phyloP scores from a whole-genome alignment of 352 stramenopile species.

The Phytophthora pisi region DNA sequence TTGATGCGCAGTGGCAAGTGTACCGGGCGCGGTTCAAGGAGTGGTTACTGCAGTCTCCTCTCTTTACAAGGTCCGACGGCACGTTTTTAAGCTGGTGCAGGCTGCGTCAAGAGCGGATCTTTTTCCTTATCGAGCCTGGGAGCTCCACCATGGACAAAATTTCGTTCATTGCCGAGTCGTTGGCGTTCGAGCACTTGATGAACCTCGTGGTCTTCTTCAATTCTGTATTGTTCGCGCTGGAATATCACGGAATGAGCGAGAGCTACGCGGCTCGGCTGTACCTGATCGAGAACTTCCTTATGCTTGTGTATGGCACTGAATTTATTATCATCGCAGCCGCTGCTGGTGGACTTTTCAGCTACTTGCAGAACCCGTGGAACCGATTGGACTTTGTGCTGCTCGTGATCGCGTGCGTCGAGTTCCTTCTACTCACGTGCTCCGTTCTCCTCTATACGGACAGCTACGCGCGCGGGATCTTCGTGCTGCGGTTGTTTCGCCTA shows the following conservation, averaged over 20 bases:
- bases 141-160: conserved; percentile 60
- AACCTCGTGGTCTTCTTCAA: conserved; percentile 80
- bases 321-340: conserved; percentile 68
- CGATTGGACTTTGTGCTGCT: conserved; percentile 79
- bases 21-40: conserved; percentile 22
- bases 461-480: conserved; percentile 75
- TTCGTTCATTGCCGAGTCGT: conserved; percentile 51
- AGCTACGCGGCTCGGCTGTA: conserved; percentile 67
- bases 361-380: conserved; percentile 85
- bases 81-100: conserved; percentile 65
- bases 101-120: conserved; percentile 64
- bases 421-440: conserved; percentile 60
- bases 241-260: conserved; percentile 74
- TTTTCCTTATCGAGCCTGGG: conserved; percentile 64
- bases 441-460: conserved; percentile 69
- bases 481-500: conserved; percentile 80
- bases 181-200: conserved; percentile 79
- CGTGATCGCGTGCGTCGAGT: conserved; percentile 67
- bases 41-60: conserved; percentile 46
- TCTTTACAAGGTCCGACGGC: conserved; percentile 63
- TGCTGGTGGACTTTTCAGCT: conserved; percentile 60
- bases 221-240: conserved; percentile 74
- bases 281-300: conserved; percentile 68
- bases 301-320: conserved; percentile 72
- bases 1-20: conserved; percentile 44